These are phyloP conservation scores for Massarina eburnea DNA, from an alignment of 2,329 filamentous ascomycete genomes.

Conservation along the genomic window DNA sequence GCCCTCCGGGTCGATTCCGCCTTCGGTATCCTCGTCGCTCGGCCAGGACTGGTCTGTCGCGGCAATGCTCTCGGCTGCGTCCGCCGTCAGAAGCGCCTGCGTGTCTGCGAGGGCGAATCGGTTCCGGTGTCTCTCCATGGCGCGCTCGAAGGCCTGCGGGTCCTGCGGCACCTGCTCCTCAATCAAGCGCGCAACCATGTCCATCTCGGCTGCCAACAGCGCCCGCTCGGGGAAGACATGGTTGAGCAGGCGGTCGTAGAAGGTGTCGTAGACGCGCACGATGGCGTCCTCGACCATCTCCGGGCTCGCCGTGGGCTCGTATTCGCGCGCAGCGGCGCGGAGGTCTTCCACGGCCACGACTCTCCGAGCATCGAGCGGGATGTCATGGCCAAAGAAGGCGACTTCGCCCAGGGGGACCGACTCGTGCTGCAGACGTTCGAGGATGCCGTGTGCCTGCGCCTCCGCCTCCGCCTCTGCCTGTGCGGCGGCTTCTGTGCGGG, in stretches of 20 bases:
- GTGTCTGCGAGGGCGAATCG: constrained; percentile 11
- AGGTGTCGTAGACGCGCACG: constrained; percentile 29
- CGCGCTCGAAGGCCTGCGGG: constrained; percentile 16
- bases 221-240: constrained; percentile 20
- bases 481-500: constrained; percentile 23
- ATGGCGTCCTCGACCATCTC: constrained; percentile 24
- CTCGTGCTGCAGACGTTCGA: constrained; percentile 19
- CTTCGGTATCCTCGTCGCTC: constrained; percentile 43
- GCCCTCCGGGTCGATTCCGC: constrained; percentile 53
- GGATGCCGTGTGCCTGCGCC: background rate
- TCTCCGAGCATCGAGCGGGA: constrained; percentile 25
- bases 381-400: constrained; percentile 24
- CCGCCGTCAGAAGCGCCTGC: constrained; percentile 6
- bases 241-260: constrained; percentile 32
- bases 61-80: constrained; percentile 33
- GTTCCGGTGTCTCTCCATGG: constrained; percentile 23
- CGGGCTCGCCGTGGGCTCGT: constrained; percentile 19
- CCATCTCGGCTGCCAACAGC: constrained; percentile 20
- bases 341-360: constrained; percentile 24
- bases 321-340: constrained; percentile 19
- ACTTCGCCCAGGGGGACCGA: constrained; percentile 26
- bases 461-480: too few species aligned
- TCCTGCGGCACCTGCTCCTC: constrained; percentile 15
- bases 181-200: constrained; percentile 21
- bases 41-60: constrained; percentile 34